Evolutionary conservation across 768 basidiomycete genomes (phyloP).

Genomic region (Hygrophoropsis aurantiaca): DNA sequence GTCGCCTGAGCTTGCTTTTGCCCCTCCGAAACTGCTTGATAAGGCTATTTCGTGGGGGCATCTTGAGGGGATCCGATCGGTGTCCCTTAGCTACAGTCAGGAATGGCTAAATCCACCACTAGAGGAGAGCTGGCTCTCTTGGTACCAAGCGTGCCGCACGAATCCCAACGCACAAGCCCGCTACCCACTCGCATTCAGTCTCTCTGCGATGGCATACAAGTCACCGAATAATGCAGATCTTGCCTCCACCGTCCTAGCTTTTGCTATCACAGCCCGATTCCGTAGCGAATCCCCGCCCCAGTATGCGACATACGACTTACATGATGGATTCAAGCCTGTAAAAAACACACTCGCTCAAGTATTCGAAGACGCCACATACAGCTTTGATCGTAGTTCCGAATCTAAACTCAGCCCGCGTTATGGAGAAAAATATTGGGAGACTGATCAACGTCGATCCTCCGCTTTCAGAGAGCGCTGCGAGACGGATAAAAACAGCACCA

Average conservation of each 20-base stretch:
- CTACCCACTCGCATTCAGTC: slow-evolving; percentile 25
- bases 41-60: background rate
- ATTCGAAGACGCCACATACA: background rate
- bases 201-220: slow-evolving; percentile 29
- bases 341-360: background rate
- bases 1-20: too few species aligned
- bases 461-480: background rate
- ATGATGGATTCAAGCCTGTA: slow-evolving; percentile 6
- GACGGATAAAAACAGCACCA: background rate
- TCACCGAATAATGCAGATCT: slow-evolving; percentile 12
- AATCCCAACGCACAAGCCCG: slow-evolving; percentile 3
- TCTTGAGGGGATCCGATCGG: background rate
- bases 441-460: background rate
- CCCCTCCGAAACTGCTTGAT: background rate
- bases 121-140: slow-evolving; percentile 19
- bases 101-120: slow-evolving; percentile 25
- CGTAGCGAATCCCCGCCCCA: slow-evolving; percentile 5
- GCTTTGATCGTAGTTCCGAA: slow-evolving; percentile 10
- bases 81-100: slow-evolving; percentile 8
- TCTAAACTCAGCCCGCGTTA: background rate
- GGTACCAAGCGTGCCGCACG: slow-evolving; percentile 21
- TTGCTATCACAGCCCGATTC: slow-evolving; percentile 16
- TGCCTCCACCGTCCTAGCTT: slow-evolving; percentile 29
- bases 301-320: slow-evolving; percentile 5
- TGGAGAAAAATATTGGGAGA: background rate